phyloP scores from a whole-genome alignment of 495 filamentous ascomycete genomes.

The Letharia lupina region DNA sequence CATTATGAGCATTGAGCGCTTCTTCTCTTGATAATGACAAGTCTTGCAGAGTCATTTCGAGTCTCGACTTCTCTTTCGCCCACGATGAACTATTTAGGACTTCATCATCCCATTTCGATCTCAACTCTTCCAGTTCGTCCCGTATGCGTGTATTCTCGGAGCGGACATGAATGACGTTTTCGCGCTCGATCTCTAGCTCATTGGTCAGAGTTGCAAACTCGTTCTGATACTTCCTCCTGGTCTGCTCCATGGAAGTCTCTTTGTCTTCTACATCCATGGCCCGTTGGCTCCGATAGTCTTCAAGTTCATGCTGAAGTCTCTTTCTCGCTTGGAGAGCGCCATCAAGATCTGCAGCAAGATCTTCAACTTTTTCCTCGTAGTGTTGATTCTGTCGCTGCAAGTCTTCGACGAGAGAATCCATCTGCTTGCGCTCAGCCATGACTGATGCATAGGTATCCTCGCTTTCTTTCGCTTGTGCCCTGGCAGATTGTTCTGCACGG shows the following conservation, averaged over 20 bases:
- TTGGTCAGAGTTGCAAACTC: constrained; percentile 83
- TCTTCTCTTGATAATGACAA: constrained; percentile 85
- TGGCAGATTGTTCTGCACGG: constrained; percentile 89
- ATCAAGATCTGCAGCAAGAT: constrained; percentile 81
- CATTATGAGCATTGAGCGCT: constrained; percentile 85
- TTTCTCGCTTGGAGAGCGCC: constrained; percentile 85
- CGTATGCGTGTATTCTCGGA: constrained; percentile 66
- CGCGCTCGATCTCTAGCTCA: constrained; percentile 87
- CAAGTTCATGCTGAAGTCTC: constrained; percentile 91
- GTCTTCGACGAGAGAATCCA: constrained; percentile 83
- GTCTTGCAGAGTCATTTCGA: constrained; percentile 87
- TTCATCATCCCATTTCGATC: constrained; percentile 97
- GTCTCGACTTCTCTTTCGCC: constrained; percentile 92
- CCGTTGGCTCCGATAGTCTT: constrained; percentile 91
- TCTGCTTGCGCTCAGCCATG: constrained; percentile 85
- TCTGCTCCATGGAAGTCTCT: constrained; percentile 93
- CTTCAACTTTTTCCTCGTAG: constrained; percentile 84
- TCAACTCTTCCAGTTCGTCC: constrained; percentile 89
- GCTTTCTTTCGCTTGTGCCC: constrained; percentile 75
- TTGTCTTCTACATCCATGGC: constrained; percentile 97
- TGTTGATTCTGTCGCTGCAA: constrained; percentile 81
- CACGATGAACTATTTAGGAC: constrained; percentile 95
- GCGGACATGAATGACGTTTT: constrained; percentile 64
- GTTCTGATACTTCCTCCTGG: constrained; percentile 90
- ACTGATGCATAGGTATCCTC: constrained; percentile 86